Evolutionary conservation across 495 filamentous ascomycete genomes (phyloP).

Genomic region (Neurospora discreta): DNA sequence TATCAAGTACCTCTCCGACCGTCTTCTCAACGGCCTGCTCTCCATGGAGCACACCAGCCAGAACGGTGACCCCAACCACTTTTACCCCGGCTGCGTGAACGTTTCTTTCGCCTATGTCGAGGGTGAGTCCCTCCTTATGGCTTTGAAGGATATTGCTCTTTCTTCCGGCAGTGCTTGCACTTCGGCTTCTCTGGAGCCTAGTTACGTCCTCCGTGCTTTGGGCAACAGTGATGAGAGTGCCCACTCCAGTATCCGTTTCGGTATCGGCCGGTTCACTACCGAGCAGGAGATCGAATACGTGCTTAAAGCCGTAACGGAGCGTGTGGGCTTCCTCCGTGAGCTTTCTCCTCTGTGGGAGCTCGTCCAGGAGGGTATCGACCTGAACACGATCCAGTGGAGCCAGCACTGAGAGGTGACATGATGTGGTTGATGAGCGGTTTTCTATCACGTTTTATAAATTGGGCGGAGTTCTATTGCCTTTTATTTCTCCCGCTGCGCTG

Average conservation of each 20-base stretch:
- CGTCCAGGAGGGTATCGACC: constrained; percentile 90
- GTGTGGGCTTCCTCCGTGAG: constrained; percentile 87
- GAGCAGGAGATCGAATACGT: constrained; percentile 96
- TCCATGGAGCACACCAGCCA: constrained; percentile 83
- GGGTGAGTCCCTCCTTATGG: constrained; percentile 96
- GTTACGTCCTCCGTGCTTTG: constrained; percentile 86
- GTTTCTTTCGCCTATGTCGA: constrained; percentile 97
- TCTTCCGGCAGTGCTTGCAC: constrained; percentile 97
- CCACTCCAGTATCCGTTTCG: constrained; percentile 94
- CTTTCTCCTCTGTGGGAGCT: constrained; percentile 96
- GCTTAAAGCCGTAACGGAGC: constrained; percentile 80
- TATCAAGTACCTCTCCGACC: constrained; percentile 69
- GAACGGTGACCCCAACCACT: constrained; percentile 72
- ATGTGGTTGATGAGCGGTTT: neutral
- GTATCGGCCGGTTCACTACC: constrained; percentile 93
- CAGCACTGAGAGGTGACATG: constrained; percentile 52
- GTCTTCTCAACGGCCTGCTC: constrained; percentile 68
- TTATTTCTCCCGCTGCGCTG: neutral
- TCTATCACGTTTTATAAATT: neutral
- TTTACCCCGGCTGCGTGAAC: constrained; percentile 96
- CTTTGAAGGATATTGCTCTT: constrained; percentile 91
- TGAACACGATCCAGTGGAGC: constrained; percentile 97
- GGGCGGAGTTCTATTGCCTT: neutral
- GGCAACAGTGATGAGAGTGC: constrained; percentile 95
- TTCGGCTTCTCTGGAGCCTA: constrained; percentile 90